Base-by-base conservation (phyloP, 2,329 filamentous ascomycete genomes). In the Xylariaceae sp. region DNA sequence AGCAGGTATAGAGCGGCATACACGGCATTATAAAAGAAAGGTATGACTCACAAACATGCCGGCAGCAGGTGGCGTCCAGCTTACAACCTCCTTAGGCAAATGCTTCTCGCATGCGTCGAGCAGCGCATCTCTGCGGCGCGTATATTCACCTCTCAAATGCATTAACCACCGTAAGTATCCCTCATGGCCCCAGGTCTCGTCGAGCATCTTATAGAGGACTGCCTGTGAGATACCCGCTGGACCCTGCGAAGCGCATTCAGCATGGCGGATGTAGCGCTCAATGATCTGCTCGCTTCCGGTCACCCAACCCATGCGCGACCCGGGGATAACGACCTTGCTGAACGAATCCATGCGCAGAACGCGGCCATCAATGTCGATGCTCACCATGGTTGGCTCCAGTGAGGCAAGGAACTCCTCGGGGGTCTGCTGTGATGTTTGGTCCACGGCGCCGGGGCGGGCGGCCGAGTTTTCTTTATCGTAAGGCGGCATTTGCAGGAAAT, bases 341-440 rank as follows among this genome's bases (percentile, higher is more conserved):
- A 96, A 94, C 0, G 89, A 95, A 64, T 96, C 91, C 67, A 96
- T 78, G 27, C 91, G 86, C 71, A 95, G 75, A 27, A 96, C 91
- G 50, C 91, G 85, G 6, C 91, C 92, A 64, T 95, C 90, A 1
- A 80, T 75, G 62, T 96, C 91, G 58, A 96, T 75, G 67, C 81
- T 87, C 23, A 95, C 74, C 44, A 86, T 81, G 2, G 85, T 86
- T 1, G 90, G 89, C 4, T 89, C 74, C 5, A 95, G 75, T 3
- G 78, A 73, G 10, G 76, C 71, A 47, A 97, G 71, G 65, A 96
- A 96, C 10, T 85, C 83, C 4, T 84, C 79, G 44, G 88, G 20
- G 16, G 34, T 54, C 37, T 45, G 44, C 11, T 21, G 40, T 79
- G 11, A 22, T n/a, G 19, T 32, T 5, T 19, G 19, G 8, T 52